Evolutionary conservation across 2,329 filamentous ascomycete species (phyloP), one percentile per base, ranked within the genome.

Genomic region (Taxawa tesnikishii): DNA sequence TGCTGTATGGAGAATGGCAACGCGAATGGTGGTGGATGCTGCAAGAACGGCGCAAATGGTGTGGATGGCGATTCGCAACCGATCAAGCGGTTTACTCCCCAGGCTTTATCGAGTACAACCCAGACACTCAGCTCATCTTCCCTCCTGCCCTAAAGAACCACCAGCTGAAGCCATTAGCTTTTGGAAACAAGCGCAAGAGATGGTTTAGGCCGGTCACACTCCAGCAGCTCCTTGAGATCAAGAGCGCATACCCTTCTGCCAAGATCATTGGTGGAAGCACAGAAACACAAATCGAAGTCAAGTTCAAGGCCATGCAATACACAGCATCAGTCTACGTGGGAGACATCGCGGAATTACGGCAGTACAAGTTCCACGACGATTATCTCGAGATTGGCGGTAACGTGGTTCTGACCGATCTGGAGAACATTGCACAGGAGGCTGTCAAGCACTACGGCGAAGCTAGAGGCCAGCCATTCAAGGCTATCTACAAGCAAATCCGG

Each of bases 271-370:
- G 85, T 30, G 90, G 90, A 39, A 94, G 85, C 53, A 93, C 87
- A 2, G 90, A 98, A 56, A 96, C 88, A 0, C 90, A 96, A 57
- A 96, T 98, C 38, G 90, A 98, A 59, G 82, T 92, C 60, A 94
- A 94, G 58, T 96, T 98, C 70, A 96, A 96, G 62, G 84, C 79
- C 1, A 73, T 94, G 65, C 73, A 85, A 46, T 96, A 96, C 51
- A 79, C 79, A 4, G 75, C 83, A 1, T 94, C 87, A 0, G 82
- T 98, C 0, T 96, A 80, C 43, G 82, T 96, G 7, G 87, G 88
- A 8, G 90, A 98, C 48, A 94, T 98, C 37, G 65, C 83, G 1
- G 90, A 96, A 57, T 62, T 98, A 36, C 70, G 84, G 9, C 79
- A 87, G 43, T 96, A 83, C 51, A 67, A 65, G 4, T 79, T 94